phyloP scores from a whole-genome alignment of 352 stramenopile genomes.

The Salisapilia sapeloensis region DNA sequence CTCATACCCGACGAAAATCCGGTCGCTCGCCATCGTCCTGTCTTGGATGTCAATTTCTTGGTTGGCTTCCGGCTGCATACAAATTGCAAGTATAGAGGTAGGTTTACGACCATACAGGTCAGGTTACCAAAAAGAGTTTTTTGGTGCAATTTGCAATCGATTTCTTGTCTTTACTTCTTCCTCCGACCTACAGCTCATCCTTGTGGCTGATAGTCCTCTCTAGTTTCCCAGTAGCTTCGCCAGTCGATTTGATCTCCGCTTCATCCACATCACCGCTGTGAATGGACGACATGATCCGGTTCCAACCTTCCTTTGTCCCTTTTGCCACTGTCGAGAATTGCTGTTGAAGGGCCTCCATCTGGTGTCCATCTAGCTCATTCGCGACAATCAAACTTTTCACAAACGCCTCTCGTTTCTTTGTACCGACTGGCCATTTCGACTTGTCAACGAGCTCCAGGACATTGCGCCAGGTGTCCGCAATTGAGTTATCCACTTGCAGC shows the following conservation, averaged over 20 bases:
- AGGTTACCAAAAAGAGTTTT: too few relatives aligned
- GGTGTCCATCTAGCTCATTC: constrained; percentile 6
- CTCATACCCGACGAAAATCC: constrained; percentile 64
- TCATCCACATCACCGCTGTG: constrained; percentile 1
- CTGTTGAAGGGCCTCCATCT: constrained; percentile 16
- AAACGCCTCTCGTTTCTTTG: constrained; percentile 16
- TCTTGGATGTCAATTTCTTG: too few relatives aligned
- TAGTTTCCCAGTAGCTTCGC: too few relatives aligned
- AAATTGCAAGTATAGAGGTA: too few relatives aligned
- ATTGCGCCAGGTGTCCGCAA: constrained; percentile 32
- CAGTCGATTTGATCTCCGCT: not conserved
- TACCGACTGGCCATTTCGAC: constrained; percentile 24
- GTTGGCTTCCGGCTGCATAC: too few relatives aligned
- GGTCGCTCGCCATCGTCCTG: constrained; percentile 12
- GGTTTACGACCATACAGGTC: too few relatives aligned
- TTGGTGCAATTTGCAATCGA: too few relatives aligned
- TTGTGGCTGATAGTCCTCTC: too few relatives aligned
- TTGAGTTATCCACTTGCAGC: constrained; percentile 16
- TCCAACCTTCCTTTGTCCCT: constrained; percentile 16
- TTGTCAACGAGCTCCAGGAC: constrained; percentile 13
- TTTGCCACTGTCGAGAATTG: constrained; percentile 19
- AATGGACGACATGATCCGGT: constrained; percentile 5
- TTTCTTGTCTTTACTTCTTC: too few relatives aligned
- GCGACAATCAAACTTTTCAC: constrained; percentile 6
- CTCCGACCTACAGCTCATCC: too few relatives aligned